These are phyloP conservation scores for Globisporangium okanoganense DNA, from an alignment of 352 stramenopile genomes.

Conservation along the genomic window DNA sequence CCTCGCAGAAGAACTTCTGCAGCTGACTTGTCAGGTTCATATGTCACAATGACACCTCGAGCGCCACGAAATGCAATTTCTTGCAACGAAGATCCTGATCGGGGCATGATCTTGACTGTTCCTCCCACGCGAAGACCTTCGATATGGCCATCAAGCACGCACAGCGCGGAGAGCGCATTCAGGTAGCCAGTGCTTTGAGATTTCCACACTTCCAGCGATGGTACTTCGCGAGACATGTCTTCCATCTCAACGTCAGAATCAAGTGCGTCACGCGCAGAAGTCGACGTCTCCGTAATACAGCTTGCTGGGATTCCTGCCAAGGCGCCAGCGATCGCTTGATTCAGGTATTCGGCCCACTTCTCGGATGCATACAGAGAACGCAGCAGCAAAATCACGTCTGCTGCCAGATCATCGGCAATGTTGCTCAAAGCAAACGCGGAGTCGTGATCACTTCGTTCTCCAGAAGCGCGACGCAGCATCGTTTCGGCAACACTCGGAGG, in stretches of 20 bases:
- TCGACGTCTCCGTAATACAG: constrained; percentile 36
- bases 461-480: constrained; percentile 37
- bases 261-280: constrained; percentile 11
- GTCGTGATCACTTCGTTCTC: background rate
- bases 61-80: constrained; percentile 75
- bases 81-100: constrained; percentile 59
- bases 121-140: constrained; percentile 76
- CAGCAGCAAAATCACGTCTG: constrained; percentile 79
- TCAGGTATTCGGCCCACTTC: constrained; percentile 70
- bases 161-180: constrained; percentile 71
- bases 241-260: constrained; percentile 87
- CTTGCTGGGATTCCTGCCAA: constrained; percentile 42
- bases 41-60: constrained; percentile 68
- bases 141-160: constrained; percentile 80
- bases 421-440: constrained; percentile 17
- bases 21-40: constrained; percentile 78
- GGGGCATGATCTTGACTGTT: constrained; percentile 83
- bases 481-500: constrained; percentile 64
- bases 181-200: constrained; percentile 46
- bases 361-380: constrained; percentile 75
- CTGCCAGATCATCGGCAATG: constrained; percentile 40
- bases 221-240: constrained; percentile 59
- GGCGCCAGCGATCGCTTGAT: constrained; percentile 50
- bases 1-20: constrained; percentile 72
- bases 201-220: constrained; percentile 50